These are phyloP conservation scores for Coniochaeta ligniaria DNA, from an alignment of 2,329 filamentous ascomycete species.

Conservation along the genomic window DNA sequence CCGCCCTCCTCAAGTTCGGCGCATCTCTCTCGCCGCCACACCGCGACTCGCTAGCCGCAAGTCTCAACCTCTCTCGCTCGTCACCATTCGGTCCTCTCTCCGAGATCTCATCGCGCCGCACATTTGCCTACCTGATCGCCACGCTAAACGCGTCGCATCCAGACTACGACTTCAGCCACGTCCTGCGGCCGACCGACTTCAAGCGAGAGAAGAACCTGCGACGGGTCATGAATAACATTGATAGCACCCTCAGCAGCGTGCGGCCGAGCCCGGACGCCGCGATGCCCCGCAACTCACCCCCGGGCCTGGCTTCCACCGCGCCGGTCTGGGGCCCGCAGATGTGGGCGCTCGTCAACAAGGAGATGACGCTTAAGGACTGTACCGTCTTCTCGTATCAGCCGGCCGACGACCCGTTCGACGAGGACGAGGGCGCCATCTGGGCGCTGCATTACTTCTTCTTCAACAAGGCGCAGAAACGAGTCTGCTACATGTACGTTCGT, in stretches of 20 bases:
- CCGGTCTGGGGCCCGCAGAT: slow-evolving; percentile 80
- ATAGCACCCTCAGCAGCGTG: slow-evolving; percentile 81
- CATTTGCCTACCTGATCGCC: slow-evolving; percentile 92
- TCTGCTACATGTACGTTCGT: slow-evolving; percentile 88
- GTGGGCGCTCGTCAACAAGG: slow-evolving; percentile 88
- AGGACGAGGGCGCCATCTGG: slow-evolving; percentile 91
- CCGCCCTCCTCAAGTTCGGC: slow-evolving; percentile 77
- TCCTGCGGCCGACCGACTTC: slow-evolving; percentile 84
- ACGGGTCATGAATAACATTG: slow-evolving; percentile 77
- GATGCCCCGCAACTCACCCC: slow-evolving; percentile 30
- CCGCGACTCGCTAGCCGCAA: slow-evolving; percentile 59
- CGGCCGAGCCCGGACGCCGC: slow-evolving; percentile 54
- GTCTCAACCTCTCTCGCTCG: slow-evolving; percentile 71
- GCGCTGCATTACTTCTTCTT: slow-evolving; percentile 97
- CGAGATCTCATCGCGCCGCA: slow-evolving; percentile 80
- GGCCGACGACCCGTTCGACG: slow-evolving; percentile 82
- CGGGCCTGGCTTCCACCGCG: slow-evolving; percentile 33
- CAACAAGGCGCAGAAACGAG: slow-evolving; percentile 84
- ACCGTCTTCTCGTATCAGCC: slow-evolving; percentile 85
- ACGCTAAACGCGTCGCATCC: slow-evolving; percentile 93
- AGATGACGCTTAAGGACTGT: slow-evolving; percentile 88
- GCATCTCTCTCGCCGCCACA: slow-evolving; percentile 82
- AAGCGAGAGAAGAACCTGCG: slow-evolving; percentile 74
- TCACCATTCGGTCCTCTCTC: slow-evolving; percentile 90
- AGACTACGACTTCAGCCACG: slow-evolving; percentile 95